A percentile compares a stretch with the other conserved stretches of the same genome.
Evolutionary conservation across 495 filamentous ascomycete species (phyloP).

Genomic region (Aspergillus heteromorphus): DNA sequence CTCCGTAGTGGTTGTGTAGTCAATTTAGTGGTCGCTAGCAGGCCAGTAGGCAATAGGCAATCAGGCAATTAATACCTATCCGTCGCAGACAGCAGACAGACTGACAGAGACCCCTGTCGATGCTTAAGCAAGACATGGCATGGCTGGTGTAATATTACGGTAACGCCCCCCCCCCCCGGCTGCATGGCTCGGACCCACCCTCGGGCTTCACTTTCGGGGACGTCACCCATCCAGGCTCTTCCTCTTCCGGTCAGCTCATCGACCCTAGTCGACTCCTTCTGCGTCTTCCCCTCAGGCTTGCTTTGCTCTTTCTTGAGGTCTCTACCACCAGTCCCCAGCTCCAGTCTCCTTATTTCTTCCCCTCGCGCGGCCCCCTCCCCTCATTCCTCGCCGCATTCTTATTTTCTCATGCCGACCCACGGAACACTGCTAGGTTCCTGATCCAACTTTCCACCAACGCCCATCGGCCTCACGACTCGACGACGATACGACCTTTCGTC

Average conservation of each 20-base stretch:
- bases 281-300: not conserved
- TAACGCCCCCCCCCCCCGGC: not conserved
- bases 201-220: constrained; percentile 5
- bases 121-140: too few relatives aligned
- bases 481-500: constrained; percentile 23
- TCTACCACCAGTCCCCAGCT: not conserved
- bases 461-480: constrained; percentile 18
- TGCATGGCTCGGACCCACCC: not conserved
- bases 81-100: too few relatives aligned
- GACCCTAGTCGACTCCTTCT: not conserved
- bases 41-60: too few relatives aligned
- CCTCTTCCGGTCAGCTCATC: not conserved
- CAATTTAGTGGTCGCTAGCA: too few relatives aligned
- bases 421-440: constrained; percentile 13
- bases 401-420: constrained; percentile 10
- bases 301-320: not conserved
- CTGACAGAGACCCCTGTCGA: too few relatives aligned
- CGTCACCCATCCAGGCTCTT: not conserved
- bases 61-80: too few relatives aligned
- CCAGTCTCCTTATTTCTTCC: not conserved
- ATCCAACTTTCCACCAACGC: not conserved
- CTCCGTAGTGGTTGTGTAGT: too few relatives aligned
- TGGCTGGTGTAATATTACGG: not conserved
- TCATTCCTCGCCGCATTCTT: not conserved
- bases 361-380: not conserved